Base-by-base conservation (phyloP, 441 rosid genomes). In the Dalechampia spathulata region DNA sequence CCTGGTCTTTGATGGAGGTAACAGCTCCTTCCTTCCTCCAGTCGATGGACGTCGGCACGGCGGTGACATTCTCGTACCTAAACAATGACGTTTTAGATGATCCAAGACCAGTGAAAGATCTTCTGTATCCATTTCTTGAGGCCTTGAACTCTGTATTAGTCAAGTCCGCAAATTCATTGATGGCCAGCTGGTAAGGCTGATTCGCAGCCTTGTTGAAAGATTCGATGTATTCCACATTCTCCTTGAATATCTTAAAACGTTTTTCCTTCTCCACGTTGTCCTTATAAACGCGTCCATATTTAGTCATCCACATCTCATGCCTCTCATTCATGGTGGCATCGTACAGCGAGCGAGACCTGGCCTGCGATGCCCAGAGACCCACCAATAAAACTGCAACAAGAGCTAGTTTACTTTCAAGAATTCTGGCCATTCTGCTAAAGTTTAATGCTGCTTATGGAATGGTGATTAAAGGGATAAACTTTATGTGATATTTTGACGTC, bases 21-120 rank as follows among this genome's bases (percentile, higher is more conserved):
- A 87, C 95, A 0, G 86, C 92, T 1, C 91, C 95, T 47, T 72
- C 72, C 4, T 58, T 67, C 69, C 93, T 79, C 93, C 97, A 90
- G 60, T 86, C 95, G 48, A 86, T 65, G 1, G 78, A 57, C 0
- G 50, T 8, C 0, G 93, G 87, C 25, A 76, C 69, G 0, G 2
- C 15, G 2, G 66, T 49, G 9, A 62, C 80, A 30, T 78, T 76
- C 57, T 60, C 78, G 43, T 83, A 79, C 75, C 55, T 78, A 59
- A 84, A 86, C 26, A 64, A 46, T 1, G 62, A 61, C 1, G 74
- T 63, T 21, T 64, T 74, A 0, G 66, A 61, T 0, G 58, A 47
- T 0, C 58, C 62, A 2, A 65, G 75, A 20, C 49, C 75, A 58
- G 77, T 8, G 8, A 3, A 64, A 76, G 75, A 65, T 47, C 61